Evolutionary conservation across 106 monocot species (phyloP), one percentile per base, ranked within the genome.

Genomic region (Gastrodia elata): DNA sequence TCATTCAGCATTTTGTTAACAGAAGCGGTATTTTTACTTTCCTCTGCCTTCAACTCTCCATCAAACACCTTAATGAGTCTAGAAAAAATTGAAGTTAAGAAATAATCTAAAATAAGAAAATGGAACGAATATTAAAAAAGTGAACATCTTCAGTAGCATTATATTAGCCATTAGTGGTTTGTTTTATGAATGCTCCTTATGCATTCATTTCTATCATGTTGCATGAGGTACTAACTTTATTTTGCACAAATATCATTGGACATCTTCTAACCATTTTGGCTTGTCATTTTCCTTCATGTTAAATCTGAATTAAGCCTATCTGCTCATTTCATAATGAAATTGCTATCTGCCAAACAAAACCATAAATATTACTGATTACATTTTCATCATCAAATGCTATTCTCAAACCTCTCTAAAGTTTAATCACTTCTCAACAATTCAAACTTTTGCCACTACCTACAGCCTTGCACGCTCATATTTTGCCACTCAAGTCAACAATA

Each of bases 21-120:
- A 33, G 84, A 84, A 40, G 72, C 58, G 33, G 61, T 69, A 48
- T 76, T 87, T 79, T 76, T 58, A 22, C 64, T 68, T 78, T 84
- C 87, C 70, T 74, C 84, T 71, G 75, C 82, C 61, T 80, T 87
- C 64, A 71, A 68, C 41, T 73, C 81, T 77, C 76, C 73, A 36
- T 87, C 84, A 71, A 87, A 87, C 4, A 84, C 87, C 65, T 84
- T 84, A 48, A 87, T 87, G 67, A 87, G 82, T 68, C 87, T 87
- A 40, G 26, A 0, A 69, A 41, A 68, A 35, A 39, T 36, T 69
- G 2, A 69, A 69, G 40, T 67, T 67, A 67, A n/a, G 38, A 37
- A 67, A 67, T n/a, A 67, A 61, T 1, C 9, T 28, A 30, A 61
- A 61, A 9, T 61, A 32, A 32, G 22, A 61, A 61, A 33, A 13